These are phyloP conservation scores for Seiridium cupressi DNA, from an alignment of 2,329 filamentous ascomycete species.

Conservation along the genomic window DNA sequence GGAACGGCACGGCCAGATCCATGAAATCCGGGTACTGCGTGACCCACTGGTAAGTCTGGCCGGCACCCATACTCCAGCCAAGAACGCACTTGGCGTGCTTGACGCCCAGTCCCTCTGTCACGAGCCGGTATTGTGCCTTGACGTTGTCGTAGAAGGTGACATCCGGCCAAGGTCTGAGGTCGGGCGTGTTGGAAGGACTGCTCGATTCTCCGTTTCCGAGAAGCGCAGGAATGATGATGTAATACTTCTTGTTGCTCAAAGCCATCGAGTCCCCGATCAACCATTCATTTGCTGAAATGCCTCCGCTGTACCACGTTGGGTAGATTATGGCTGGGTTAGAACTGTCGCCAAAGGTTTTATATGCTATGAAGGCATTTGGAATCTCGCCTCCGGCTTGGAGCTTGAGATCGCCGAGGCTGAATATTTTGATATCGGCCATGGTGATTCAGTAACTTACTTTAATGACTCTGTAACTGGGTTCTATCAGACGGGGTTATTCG, in stretches of 20 bases:
- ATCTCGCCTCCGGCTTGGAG: conserved; percentile 65
- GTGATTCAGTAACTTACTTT: background rate
- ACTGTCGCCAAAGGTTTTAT: conserved; percentile 70
- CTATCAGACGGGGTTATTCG: too few species aligned
- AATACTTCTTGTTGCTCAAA: conserved; percentile 52
- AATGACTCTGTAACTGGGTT: background rate
- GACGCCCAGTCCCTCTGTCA: conserved; percentile 62
- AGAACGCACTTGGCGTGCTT: conserved; percentile 60
- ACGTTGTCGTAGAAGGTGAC: conserved; percentile 70
- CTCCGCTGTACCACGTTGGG: conserved; percentile 67
- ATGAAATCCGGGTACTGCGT: conserved; percentile 63
- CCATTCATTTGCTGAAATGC: conserved; percentile 73
- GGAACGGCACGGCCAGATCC: conserved; percentile 65
- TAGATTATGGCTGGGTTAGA: conserved; percentile 68
- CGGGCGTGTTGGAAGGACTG: conserved; percentile 61
- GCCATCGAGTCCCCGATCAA: conserved; percentile 65
- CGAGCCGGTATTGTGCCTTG: conserved; percentile 61
- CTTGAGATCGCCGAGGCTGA: conserved; percentile 62
- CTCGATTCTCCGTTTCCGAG: conserved; percentile 70
- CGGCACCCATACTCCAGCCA: conserved; percentile 70
- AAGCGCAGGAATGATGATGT: conserved; percentile 66
- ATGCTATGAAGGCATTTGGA: conserved; percentile 66
- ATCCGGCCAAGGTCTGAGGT: conserved; percentile 56
- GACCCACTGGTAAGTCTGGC: conserved; percentile 64
- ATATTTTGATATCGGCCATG: conserved; percentile 36